Evolutionary conservation across 2,329 filamentous ascomycete genomes (phyloP), one percentile per base, ranked within the genome.

Genomic region (Didymellaceae sp.): DNA sequence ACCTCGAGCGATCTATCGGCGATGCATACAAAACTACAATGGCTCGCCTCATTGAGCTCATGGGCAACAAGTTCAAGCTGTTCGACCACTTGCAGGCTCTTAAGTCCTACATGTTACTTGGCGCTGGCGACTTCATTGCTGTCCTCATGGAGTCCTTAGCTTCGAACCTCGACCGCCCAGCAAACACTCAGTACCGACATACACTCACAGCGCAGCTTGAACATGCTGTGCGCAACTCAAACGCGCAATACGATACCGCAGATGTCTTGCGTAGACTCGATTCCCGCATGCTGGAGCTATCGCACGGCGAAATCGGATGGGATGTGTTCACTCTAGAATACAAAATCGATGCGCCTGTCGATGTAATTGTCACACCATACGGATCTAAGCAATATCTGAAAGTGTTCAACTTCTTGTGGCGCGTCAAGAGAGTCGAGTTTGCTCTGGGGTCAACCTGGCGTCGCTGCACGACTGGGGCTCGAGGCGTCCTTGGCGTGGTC

Each of bases 321-420:
- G 94, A 99, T 69, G 96, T 95, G 69, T 99, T 99, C 75, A 99
- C 94, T 0, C 84, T 99, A 7, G 95, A 99, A 72, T 99, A 99
- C 77, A 97, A 97, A 72, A 94, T 99, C 61, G 92, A 96, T 70
- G 89, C 93, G 2, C 94, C 94, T 0, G 90, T 97, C 18, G 94
- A 99, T 70, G 94, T 99, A 21, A 92, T 99, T 38, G 91, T 99
- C 30, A 97, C 93, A 0, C 91, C 95, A 32, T 97, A 92, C 85
- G 92, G 91, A 35, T 93, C 90, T 59, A 89, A 93, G 17, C 93
- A 99, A 70, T 99, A 99, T 70, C 86, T 99, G 63, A 97, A 97
- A 71, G 91, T 99, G 8, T 99, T 99, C 82, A 99, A 99, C 75
- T 97, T 99, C 68, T 82, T 99, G 3, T 99, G 94, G 93, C 88